Conservation (phyloP, 75 land plant species). For the Ceratopteris richardii region DNA sequence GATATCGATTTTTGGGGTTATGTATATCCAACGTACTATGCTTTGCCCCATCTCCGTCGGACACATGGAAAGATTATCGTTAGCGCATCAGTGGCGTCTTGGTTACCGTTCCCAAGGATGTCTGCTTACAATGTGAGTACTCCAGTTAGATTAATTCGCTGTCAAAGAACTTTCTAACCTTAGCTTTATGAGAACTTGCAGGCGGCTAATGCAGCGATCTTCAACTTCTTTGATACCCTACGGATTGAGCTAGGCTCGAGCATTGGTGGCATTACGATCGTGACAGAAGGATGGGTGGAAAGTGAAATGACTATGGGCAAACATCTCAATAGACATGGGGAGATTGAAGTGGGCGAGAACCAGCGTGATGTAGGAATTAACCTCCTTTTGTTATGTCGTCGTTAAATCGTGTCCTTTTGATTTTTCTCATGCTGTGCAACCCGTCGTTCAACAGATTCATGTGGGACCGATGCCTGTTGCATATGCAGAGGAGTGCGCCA, state of each 20-base stretch:
- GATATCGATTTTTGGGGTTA: conserved; percentile 13
- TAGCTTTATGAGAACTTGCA: too few species aligned
- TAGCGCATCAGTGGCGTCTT: conserved; percentile 17
- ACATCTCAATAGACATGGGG: conserved; percentile 60
- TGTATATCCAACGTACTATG: conserved; percentile 24
- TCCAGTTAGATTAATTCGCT: background rate
- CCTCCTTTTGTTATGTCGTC: too few species aligned
- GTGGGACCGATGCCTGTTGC: conserved; percentile 53
- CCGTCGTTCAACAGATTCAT: conserved; percentile 8
- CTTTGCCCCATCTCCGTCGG: conserved; percentile 18
- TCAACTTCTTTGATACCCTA: conserved; percentile 75
- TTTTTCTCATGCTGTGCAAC: too few species aligned
- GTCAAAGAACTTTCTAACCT: background rate
- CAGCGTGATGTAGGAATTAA: conserved; percentile 47
- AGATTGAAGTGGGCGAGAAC: conserved; percentile 55
- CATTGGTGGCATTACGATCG: conserved; percentile 69
- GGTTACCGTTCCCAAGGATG: conserved; percentile 21
- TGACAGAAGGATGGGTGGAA: conserved; percentile 79
- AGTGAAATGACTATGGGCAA: conserved; percentile 70
- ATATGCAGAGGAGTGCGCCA: conserved; percentile 67
- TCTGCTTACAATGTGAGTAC: conserved; percentile 22
- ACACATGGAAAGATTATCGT: conserved; percentile 18
- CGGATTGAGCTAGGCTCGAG: conserved; percentile 57
- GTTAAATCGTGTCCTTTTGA: too few species aligned
- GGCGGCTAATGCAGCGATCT: conserved; percentile 81